Evolutionary conservation across 1,284 basidiomycete species (phyloP).

Genomic region (Sanguinoderma infundibulare): DNA sequence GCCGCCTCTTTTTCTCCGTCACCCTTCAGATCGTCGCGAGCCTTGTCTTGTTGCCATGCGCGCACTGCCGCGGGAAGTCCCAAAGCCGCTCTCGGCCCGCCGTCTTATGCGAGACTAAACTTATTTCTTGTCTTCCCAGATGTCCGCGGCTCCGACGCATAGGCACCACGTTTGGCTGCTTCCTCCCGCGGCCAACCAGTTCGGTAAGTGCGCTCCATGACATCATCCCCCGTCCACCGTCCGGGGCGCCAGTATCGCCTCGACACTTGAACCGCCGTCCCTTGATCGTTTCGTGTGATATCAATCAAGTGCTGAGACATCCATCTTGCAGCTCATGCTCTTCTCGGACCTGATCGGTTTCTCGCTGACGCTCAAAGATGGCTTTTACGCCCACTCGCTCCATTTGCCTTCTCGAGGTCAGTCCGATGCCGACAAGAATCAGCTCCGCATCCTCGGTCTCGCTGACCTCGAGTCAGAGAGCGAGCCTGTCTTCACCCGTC

Average conservation of each 20-base stretch:
- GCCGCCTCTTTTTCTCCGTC: too few relatives aligned
- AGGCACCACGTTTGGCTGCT: slow-evolving; percentile 62
- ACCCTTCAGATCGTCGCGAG: too few relatives aligned
- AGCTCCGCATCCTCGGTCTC: slow-evolving; percentile 11
- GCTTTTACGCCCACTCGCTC: slow-evolving; percentile 61
- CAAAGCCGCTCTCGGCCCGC: neutral
- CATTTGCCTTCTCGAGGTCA: slow-evolving; percentile 58
- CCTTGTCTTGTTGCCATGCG: too few relatives aligned
- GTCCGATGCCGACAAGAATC: slow-evolving; percentile 26
- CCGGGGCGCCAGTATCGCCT: neutral
- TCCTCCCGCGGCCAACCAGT: slow-evolving; percentile 57
- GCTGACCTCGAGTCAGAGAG: slow-evolving; percentile 36
- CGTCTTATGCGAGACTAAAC: neutral
- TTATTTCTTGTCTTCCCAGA: slow-evolving; percentile 37
- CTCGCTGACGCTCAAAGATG: slow-evolving; percentile 56
- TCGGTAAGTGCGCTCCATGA: slow-evolving; percentile 51
- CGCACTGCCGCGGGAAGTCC: too few relatives aligned
- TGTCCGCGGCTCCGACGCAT: slow-evolving; percentile 66
- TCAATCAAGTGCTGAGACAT: neutral
- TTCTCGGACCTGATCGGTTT: slow-evolving; percentile 66
- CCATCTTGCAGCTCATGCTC: slow-evolving; percentile 57
- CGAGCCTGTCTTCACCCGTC: slow-evolving; percentile 44
- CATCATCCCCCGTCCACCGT: slow-evolving; percentile 8
- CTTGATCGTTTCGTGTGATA: neutral
- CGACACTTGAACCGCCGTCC: neutral